Conservation (phyloP, 306 rosid species). For the Rosa lucieae region DNA sequence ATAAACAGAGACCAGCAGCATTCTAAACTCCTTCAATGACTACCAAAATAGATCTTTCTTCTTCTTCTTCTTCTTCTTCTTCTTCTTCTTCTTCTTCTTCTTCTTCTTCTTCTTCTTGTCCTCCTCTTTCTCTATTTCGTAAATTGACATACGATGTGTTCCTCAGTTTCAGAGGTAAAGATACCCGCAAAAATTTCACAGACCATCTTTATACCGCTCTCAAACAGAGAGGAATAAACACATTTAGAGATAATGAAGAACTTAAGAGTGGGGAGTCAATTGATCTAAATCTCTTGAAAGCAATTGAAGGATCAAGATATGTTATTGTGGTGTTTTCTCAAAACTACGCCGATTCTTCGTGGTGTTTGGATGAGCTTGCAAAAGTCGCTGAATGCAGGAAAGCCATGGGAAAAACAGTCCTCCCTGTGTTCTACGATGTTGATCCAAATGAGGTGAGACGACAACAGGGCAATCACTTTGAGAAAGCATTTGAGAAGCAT, state of each 20-base stretch:
- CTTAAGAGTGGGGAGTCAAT: background rate
- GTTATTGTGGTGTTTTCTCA: background rate
- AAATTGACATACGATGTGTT: background rate
- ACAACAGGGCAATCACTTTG: background rate
- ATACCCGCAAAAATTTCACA: background rate
- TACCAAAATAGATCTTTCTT: too few species aligned
- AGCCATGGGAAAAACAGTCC: background rate
- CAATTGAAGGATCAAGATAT: background rate
- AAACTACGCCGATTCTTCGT: background rate
- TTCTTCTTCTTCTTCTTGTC: background rate
- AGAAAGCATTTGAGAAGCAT: background rate
- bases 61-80: background rate
- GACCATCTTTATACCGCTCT: background rate
- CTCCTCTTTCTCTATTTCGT: background rate
- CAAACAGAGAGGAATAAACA: background rate
- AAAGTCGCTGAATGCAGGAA: background rate
- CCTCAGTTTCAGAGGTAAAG: background rate
- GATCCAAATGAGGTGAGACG: background rate
- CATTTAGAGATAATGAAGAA: background rate
- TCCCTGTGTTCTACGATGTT: background rate
- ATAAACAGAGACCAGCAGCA: too few species aligned
- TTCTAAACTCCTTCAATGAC: too few species aligned
- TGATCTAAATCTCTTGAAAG: background rate
- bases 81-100: background rate
- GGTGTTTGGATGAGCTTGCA: constrained; percentile 5